Conservation (phyloP, 805 yeast species). For the Candida rishiriensis region DNA sequence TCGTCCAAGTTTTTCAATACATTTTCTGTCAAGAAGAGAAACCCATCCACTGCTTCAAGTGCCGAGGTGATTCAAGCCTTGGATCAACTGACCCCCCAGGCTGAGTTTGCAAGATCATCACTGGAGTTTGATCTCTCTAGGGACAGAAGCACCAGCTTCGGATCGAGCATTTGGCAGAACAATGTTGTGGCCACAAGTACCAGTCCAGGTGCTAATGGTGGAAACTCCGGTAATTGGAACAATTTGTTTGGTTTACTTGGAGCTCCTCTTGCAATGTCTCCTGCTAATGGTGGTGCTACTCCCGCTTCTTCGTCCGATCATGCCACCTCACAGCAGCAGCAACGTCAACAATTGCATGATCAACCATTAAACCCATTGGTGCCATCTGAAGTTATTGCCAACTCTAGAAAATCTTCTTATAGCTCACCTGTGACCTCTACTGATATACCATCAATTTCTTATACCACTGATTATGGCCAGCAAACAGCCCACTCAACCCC, state of each 20-base stretch:
- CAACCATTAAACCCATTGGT: too few relatives aligned
- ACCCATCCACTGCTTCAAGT: constrained; percentile 10
- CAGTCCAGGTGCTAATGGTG: constrained; percentile 5
- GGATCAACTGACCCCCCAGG: constrained; percentile 6
- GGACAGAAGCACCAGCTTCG: constrained; percentile 32
- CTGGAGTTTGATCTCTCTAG: constrained; percentile 19
- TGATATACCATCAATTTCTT: background rate
- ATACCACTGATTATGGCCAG: background rate
- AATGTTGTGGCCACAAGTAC: constrained; percentile 10
- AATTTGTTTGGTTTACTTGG: constrained; percentile 9
- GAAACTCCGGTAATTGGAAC: constrained; percentile 5
- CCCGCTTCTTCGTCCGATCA: too few relatives aligned
- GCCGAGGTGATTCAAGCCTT: constrained; percentile 3
- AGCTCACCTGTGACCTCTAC: background rate
- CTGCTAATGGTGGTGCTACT: too few relatives aligned
- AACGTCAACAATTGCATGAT: too few relatives aligned
- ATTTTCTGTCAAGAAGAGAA: constrained; percentile 8
- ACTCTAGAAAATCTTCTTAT: too few relatives aligned
- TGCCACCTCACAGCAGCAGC: too few relatives aligned
- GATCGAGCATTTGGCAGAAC: constrained; percentile 33
- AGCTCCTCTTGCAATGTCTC: constrained; percentile 7
- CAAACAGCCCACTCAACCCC: background rate
- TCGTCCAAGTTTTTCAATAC: constrained; percentile 19
- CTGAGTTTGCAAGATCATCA: constrained; percentile 3
- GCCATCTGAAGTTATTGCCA: too few relatives aligned